These are phyloP conservation scores for Cyberlindnera xishuangbannaensis DNA, from an alignment of 805 yeast genomes.

Conservation along the genomic window DNA sequence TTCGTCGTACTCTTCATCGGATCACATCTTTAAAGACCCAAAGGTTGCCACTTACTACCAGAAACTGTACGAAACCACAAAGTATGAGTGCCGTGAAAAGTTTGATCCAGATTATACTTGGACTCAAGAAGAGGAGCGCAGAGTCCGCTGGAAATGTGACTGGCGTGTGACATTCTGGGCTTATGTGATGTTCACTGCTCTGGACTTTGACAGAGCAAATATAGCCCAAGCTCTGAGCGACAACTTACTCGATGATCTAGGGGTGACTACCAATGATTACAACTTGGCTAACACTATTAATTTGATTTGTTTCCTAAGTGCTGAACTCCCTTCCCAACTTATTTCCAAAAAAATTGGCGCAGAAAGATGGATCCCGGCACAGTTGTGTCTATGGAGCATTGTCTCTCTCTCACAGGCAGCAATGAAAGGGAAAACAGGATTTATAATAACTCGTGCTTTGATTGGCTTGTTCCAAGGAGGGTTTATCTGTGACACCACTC, in stretches of 20 bases:
- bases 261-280: constrained; percentile 49
- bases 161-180: constrained; percentile 52
- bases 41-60: constrained; percentile 40
- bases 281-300: constrained; percentile 55
- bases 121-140: constrained; percentile 46
- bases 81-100: constrained; percentile 49
- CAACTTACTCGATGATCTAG: constrained; percentile 30
- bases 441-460: constrained; percentile 43
- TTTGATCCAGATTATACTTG: constrained; percentile 57
- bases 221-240: constrained; percentile 54
- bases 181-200: constrained; percentile 50
- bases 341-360: constrained; percentile 60
- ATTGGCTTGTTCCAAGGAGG: constrained; percentile 64
- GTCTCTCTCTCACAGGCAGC: constrained; percentile 49
- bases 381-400: constrained; percentile 50
- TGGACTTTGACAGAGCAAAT: constrained; percentile 56
- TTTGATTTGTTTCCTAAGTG: constrained; percentile 43
- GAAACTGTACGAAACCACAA: constrained; percentile 38
- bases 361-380: constrained; percentile 56
- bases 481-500: constrained; percentile 56
- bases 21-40: constrained; percentile 33
- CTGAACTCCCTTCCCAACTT: constrained; percentile 64
- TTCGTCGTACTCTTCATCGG: no score
- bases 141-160: constrained; percentile 46
- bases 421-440: constrained; percentile 36